These are phyloP conservation scores for Diplodia seriata DNA, from an alignment of 2,329 filamentous ascomycete species.

Conservation along the genomic window DNA sequence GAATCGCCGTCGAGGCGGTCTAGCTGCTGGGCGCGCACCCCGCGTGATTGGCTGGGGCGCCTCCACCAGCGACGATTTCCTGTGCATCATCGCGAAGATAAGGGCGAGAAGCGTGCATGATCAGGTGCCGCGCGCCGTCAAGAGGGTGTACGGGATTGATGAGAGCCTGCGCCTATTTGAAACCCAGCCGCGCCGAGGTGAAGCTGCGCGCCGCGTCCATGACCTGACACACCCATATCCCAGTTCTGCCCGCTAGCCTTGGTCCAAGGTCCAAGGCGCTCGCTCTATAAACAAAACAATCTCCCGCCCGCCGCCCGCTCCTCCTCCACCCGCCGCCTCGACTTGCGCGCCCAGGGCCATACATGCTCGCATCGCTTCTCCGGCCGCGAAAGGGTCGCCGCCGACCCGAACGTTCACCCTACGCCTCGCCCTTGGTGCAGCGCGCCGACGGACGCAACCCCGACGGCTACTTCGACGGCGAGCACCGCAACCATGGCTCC, in stretches of 20 bases:
- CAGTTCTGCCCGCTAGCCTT: conserved; percentile 16
- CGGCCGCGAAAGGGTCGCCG: conserved; percentile 41
- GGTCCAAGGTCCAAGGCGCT: conserved; percentile 3
- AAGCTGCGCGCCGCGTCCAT: conserved; percentile 2
- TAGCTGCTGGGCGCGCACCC: not conserved
- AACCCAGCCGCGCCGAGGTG: conserved; percentile 8
- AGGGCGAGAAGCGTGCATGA: conserved; percentile 22
- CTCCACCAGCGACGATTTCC: conserved; percentile 28
- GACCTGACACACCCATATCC: conserved; percentile 15
- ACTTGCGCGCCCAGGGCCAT: conserved; percentile 31
- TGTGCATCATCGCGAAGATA: conserved; percentile 29
- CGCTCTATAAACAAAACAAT: conserved; percentile 27
- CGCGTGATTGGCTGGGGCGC: conserved; percentile 18
- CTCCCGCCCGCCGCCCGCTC: conserved; percentile 13
- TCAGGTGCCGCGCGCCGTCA: conserved; percentile 10
- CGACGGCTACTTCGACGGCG: conserved; percentile 37
- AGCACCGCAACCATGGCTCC: conserved; percentile 35
- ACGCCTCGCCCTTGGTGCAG: conserved; percentile 40
- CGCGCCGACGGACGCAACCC: conserved; percentile 40
- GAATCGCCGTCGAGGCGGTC: conserved; percentile 28
- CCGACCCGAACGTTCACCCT: conserved; percentile 45
- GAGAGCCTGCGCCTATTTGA: conserved; percentile 9
- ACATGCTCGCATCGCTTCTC: conserved; percentile 50
- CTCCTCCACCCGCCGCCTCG: conserved; percentile 28
- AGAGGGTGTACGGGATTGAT: conserved; percentile 27